A percentile compares a stretch with the other conserved stretches of the same genome.
phyloP scores from a whole-genome alignment of 2,329 filamentous ascomycete species.

The Cordyceps tenuipes region DNA sequence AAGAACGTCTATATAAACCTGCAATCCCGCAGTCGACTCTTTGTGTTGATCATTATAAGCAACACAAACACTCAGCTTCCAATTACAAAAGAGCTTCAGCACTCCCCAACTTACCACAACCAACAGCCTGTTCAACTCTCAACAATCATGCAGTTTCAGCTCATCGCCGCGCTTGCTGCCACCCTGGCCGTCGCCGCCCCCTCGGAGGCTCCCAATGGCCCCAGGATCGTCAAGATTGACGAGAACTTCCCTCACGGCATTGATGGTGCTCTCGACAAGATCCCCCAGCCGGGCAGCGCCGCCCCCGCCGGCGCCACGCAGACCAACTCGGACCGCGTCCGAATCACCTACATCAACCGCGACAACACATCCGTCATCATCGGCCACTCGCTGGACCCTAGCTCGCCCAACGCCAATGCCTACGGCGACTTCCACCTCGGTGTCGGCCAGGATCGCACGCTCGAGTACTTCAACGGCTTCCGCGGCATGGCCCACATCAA shows the following conservation, averaged over 20 bases:
- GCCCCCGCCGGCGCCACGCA: not conserved
- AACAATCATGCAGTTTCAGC: constrained; percentile 4
- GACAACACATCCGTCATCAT: constrained; percentile 5
- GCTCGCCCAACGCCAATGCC: not conserved
- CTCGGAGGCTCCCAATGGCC: not conserved
- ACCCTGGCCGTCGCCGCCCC: not conserved
- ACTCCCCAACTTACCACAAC: not conserved
- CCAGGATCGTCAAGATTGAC: not conserved
- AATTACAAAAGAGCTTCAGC: not conserved
- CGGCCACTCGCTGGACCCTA: not conserved
- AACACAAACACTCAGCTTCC: not conserved
- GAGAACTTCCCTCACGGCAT: not conserved
- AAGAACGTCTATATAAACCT: not conserved
- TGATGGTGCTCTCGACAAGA: constrained; percentile 1
- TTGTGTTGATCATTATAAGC: not conserved
- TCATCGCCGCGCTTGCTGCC: not conserved
- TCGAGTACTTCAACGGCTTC: constrained; percentile 1
- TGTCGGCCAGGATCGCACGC: not conserved
- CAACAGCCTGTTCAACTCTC: not conserved
- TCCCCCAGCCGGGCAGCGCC: not conserved
- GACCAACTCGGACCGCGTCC: not conserved
- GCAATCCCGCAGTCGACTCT: not conserved
- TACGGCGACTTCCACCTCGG: constrained; percentile 2
- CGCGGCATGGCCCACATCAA: not conserved
- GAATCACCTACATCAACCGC: constrained; percentile 5